Conservation (phyloP, 2,329 filamentous ascomycete species). For the Beauveria rudraprayagi region DNA sequence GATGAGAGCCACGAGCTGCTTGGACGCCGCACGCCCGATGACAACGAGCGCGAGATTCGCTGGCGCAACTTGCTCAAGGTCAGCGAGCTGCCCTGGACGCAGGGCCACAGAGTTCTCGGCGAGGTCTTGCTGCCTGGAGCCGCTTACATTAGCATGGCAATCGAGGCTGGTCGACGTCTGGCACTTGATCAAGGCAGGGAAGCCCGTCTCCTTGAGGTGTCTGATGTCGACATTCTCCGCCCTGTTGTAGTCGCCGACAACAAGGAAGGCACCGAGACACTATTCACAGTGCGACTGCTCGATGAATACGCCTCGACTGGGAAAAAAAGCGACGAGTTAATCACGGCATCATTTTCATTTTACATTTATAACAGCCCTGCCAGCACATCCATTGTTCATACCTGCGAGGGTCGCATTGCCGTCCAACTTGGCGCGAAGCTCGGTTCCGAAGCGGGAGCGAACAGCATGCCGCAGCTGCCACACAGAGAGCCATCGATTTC, state of each 20-base stretch:
- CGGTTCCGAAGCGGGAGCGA: not conserved
- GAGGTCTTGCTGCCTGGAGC: constrained; percentile 36
- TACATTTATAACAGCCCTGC: not conserved
- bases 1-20: constrained; percentile 33
- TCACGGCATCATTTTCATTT: not conserved
- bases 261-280: not conserved
- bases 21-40: constrained; percentile 22
- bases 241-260: not conserved
- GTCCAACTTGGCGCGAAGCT: not conserved
- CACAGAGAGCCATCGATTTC: not conserved
- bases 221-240: not conserved
- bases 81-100: constrained; percentile 44
- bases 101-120: constrained; percentile 47
- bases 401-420: not conserved
- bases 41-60: constrained; percentile 22
- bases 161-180: constrained; percentile 29
- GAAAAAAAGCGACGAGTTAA: accelerated
- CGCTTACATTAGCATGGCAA: constrained; percentile 33
- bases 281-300: not conserved
- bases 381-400: not conserved
- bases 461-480: not conserved
- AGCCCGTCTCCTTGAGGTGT: constrained; percentile 3
- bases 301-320: not conserved
- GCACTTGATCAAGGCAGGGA: not conserved
- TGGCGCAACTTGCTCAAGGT: constrained; percentile 40